Base-by-base conservation (phyloP, 371 early-diverging fungal species). In the Lichtheimia ornata region DNA sequence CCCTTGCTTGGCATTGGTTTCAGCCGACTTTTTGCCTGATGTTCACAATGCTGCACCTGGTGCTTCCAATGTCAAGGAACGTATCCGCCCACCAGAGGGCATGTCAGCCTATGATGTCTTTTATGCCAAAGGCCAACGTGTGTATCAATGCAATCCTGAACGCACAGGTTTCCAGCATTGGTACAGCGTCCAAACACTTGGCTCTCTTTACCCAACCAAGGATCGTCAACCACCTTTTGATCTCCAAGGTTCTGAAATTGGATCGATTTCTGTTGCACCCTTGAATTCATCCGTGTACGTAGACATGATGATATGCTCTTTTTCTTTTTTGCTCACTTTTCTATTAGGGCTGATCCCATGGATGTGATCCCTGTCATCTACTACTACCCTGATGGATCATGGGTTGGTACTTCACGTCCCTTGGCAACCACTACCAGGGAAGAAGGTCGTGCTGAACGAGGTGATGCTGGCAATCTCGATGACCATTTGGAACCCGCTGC, bases 61-160 rank as follows among this genome's bases (percentile, higher is more conserved):
- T 3, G 27, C 20, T 5, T 11, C 56, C 4, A 22, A 74, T 56
- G 72, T 77, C 25, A 74, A 77, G 49, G 65, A 61, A 54, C 63
- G 67, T 15, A 62, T 77, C 53, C 50, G 69, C 4, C 74, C 77
- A 24, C 77, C 77, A 28, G 59, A 58, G 2, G 64, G 67, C 24
- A n/a, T 49, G 15, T 41, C 45, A 5, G 56, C 74, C n/a, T 77
- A 64, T 52, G 74, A 77, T 30, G 77, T 77, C 13, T 72, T 59
- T 25, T 74, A 66, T 20, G 77, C 69, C 30, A 74, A 66, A 47
- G 77, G 77, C 27, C 67, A 66, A 45, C 68, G 77, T 22, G 64
- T 77, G 12, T 77, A 74, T 60, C 74, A 74, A 50, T 77, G 77
- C 52, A 77, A 74, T 50, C 77, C 74, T 13, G 77, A 77, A 64